These are phyloP conservation scores for Paecilomyces sp. DNA, from an alignment of 2,329 filamentous ascomycete genomes.

Conservation along the genomic window DNA sequence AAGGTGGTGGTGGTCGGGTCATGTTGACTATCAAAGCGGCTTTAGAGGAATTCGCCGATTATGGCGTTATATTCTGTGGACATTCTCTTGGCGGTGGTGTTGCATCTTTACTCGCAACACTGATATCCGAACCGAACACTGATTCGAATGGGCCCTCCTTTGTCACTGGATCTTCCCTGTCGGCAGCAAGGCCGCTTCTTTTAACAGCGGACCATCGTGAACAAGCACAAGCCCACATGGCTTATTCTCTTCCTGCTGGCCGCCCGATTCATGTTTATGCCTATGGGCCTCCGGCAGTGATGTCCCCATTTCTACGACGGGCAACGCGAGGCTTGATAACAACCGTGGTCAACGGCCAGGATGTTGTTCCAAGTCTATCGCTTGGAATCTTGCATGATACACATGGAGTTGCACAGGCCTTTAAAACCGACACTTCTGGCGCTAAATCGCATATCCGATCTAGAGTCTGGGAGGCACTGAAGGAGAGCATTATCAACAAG, in stretches of 20 bases:
- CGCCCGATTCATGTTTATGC: conserved; percentile 73
- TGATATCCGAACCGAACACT: conserved; percentile 56
- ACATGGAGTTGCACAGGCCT: conserved; percentile 63
- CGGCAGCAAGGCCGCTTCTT: conserved; percentile 31
- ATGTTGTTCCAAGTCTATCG: conserved; percentile 67
- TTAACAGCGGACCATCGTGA: conserved; percentile 16
- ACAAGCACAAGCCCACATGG: conserved; percentile 12
- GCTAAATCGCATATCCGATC: conserved; percentile 61
- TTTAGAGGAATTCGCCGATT: conserved; percentile 59
- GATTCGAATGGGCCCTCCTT: conserved; percentile 51
- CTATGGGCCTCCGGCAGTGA: conserved; percentile 66
- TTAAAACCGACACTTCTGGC: conserved; percentile 63
- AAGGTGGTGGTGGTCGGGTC: conserved; percentile 60
- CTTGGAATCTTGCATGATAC: conserved; percentile 69
- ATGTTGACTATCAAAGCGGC: conserved; percentile 60
- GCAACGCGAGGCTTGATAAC: conserved; percentile 69
- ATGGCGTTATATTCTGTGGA: conserved; percentile 62
- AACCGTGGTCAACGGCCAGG: conserved; percentile 64
- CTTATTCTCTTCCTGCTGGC: conserved; percentile 54
- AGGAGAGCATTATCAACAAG: conserved; percentile 53
- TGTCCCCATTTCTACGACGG: conserved; percentile 62
- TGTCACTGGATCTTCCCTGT: conserved; percentile 47
- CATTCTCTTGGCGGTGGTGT: conserved; percentile 65
- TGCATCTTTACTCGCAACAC: conserved; percentile 61
- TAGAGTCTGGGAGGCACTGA: conserved; percentile 59